Conservation (phyloP, 31 red algal species). For the Odonthalia washingtoniensis region DNA sequence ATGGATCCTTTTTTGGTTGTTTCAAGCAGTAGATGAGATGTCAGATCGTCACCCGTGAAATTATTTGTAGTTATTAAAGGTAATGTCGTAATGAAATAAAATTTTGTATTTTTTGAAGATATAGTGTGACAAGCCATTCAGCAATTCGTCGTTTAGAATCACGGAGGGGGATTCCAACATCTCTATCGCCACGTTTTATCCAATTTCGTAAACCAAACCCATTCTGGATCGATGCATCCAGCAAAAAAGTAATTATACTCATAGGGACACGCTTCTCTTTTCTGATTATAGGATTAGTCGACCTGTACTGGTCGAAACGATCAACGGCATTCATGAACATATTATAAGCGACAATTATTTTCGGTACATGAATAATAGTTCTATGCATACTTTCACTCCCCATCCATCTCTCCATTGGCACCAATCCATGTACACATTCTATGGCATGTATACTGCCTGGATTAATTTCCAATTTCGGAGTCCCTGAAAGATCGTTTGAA, state of each 20-base stretch:
- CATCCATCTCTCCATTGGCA: not conserved
- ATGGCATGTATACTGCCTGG: not conserved
- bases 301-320: slow-evolving; percentile 18
- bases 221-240: slow-evolving; percentile 13
- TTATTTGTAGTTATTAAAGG: not conserved
- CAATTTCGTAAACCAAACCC: slow-evolving; percentile 18
- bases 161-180: not conserved
- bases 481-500: slow-evolving; percentile 14
- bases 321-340: slow-evolving; percentile 44
- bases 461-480: not conserved
- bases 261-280: slow-evolving; percentile 23
- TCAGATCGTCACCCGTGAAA: not conserved
- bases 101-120: not conserved
- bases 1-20: not conserved
- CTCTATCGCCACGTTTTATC: not conserved
- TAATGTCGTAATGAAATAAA: not conserved
- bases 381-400: not conserved
- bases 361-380: not conserved
- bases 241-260: slow-evolving; percentile 18
- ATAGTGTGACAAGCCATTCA: not conserved
- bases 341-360: slow-evolving; percentile 24
- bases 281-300: not conserved
- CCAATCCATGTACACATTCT: slow-evolving; percentile 8
- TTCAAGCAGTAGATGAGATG: not conserved
- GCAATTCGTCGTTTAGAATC: not conserved